These are phyloP conservation scores for Haemoproteus tartakovskyi DNA, from an alignment of 169 alveolate species.

Conservation along the genomic window DNA sequence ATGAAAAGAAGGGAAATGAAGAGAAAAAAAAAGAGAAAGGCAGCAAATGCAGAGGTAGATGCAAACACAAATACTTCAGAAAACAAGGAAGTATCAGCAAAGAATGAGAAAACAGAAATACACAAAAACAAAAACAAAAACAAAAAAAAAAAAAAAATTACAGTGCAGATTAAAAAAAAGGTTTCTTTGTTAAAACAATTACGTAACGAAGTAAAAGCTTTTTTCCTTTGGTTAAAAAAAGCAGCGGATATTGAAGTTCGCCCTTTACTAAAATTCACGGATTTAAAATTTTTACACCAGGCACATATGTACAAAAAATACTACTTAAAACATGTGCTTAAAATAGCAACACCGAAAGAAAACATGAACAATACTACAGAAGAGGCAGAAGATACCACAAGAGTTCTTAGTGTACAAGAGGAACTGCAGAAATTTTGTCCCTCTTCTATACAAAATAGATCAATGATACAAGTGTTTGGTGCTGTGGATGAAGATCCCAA, in stretches of 20 bases:
- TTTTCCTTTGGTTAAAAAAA: constrained; percentile 49
- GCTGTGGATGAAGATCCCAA: too few relatives aligned
- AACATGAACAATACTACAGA: too few relatives aligned
- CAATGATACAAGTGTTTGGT: not conserved
- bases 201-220: constrained; percentile 44
- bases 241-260: constrained; percentile 47
- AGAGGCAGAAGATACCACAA: not conserved
- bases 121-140: not conserved
- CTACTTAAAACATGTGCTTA: constrained; percentile 20
- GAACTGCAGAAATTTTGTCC: too few relatives aligned
- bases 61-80: too few relatives aligned
- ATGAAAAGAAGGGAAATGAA: constrained; percentile 6
- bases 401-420: not conserved
- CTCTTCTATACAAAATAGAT: constrained; percentile 2
- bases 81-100: too few relatives aligned
- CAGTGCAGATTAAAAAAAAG: too few relatives aligned
- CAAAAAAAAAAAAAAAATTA: not conserved
- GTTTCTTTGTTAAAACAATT: constrained; percentile 45
- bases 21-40: constrained; percentile 3
- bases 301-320: too few relatives aligned
- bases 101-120: not conserved
- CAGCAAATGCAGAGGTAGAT: too few relatives aligned
- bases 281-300: too few relatives aligned
- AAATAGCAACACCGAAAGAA: too few relatives aligned
- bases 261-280: constrained; percentile 38